Evolutionary conservation across 306 rosid genomes (phyloP).

Genomic region (Pyrus bretschneideri): DNA sequence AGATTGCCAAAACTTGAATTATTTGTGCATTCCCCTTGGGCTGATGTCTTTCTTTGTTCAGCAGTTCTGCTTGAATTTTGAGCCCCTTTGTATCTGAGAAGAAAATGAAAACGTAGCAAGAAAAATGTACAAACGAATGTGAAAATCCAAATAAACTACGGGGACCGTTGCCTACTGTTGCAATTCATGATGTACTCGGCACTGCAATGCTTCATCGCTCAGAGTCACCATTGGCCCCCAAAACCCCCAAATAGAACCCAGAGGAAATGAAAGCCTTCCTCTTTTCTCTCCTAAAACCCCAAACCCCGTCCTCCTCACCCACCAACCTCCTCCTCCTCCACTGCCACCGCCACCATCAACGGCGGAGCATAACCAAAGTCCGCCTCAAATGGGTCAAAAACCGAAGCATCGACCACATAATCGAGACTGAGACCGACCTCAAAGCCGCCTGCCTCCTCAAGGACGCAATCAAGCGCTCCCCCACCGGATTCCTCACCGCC

Average conservation of each 20-base stretch:
- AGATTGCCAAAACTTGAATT: too few relatives aligned
- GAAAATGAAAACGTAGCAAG: too few relatives aligned
- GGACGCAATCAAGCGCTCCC: slow-evolving; percentile 76
- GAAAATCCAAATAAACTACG: too few relatives aligned
- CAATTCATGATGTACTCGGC: background rate
- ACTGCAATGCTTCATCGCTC: background rate
- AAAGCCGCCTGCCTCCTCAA: slow-evolving; percentile 84
- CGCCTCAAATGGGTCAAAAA: slow-evolving; percentile 88
- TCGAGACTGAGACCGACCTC: slow-evolving; percentile 82
- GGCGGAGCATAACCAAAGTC: slow-evolving; percentile 67
- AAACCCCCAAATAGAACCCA: background rate
- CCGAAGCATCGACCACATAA: slow-evolving; percentile 71
- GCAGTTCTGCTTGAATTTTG: too few relatives aligned
- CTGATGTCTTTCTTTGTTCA: too few relatives aligned
- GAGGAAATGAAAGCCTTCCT: slow-evolving; percentile 4
- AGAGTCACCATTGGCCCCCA: background rate
- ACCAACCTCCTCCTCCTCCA: slow-evolving; percentile 1
- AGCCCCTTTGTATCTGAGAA: too few relatives aligned
- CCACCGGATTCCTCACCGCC: slow-evolving; percentile 68
- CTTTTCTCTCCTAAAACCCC: slow-evolving; percentile 25
- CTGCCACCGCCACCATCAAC: slow-evolving; percentile 32
- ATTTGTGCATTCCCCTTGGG: too few relatives aligned
- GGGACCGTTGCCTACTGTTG: background rate
- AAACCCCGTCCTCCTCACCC: background rate
- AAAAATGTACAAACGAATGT: too few relatives aligned